These are phyloP conservation scores for Magnaporthiopsis rhizophila DNA, from an alignment of 2,329 filamentous ascomycete genomes.

Conservation along the genomic window DNA sequence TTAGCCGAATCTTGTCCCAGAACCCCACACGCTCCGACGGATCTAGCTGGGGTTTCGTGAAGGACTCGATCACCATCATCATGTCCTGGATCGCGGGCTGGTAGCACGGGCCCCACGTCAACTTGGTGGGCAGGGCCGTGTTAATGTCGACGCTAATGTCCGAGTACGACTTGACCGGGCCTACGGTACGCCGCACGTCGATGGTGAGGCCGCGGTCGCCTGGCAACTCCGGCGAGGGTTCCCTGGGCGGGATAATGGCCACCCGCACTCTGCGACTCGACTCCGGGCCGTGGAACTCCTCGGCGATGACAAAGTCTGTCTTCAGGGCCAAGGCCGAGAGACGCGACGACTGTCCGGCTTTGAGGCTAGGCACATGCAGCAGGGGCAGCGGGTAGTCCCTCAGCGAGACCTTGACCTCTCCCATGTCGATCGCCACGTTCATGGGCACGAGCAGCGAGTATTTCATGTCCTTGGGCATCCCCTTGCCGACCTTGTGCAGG, in stretches of 20 bases:
- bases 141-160: constrained; percentile 90
- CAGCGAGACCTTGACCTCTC: constrained; percentile 77
- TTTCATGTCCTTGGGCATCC: constrained; percentile 85
- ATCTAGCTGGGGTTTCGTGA: constrained; percentile 92
- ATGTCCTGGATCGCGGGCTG: constrained; percentile 98
- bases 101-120: constrained; percentile 96
- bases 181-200: constrained; percentile 82
- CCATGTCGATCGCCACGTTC: constrained; percentile 82
- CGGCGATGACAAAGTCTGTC: constrained; percentile 90
- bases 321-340: constrained; percentile 75
- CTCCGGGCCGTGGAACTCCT: constrained; percentile 77
- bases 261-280: constrained; percentile 76
- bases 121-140: constrained; percentile 80
- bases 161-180: constrained; percentile 93
- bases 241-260: constrained; percentile 69
- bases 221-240: constrained; percentile 44
- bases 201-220: constrained; percentile 65
- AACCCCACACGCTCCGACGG: constrained; percentile 91
- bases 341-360: constrained; percentile 68
- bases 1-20: constrained; percentile 96
- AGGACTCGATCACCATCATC: constrained; percentile 99
- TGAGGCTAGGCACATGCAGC: constrained; percentile 79
- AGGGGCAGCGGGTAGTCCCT: constrained; percentile 92
- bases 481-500: constrained; percentile 85
- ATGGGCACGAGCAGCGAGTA: constrained; percentile 87